A percentile compares a stretch with the other conserved stretches of the same genome.
These are phyloP conservation scores for Paramarasmius palmivorus DNA, from an alignment of 1,284 basidiomycete species.

Conservation along the genomic window DNA sequence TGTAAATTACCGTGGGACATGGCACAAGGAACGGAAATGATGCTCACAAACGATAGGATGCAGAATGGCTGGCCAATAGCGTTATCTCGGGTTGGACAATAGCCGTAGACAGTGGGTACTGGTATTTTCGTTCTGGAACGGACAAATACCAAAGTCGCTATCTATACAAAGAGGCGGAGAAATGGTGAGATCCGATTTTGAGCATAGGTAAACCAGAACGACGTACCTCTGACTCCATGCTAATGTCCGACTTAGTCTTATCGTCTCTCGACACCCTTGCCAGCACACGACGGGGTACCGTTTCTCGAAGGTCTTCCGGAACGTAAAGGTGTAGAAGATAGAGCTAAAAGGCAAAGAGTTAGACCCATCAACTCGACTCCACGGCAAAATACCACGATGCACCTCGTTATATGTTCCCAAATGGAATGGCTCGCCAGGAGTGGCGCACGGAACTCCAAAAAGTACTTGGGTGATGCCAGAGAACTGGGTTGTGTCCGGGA, in stretches of 20 bases:
- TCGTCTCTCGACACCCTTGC: conserved; percentile 22
- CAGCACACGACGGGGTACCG: conserved; percentile 20
- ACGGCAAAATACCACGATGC: not conserved
- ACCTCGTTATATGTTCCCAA: conserved; percentile 22
- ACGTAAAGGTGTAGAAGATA: conserved; percentile 20
- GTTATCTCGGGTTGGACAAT: conserved; percentile 23
- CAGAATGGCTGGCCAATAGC: conserved; percentile 24
- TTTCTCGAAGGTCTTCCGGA: conserved; percentile 11
- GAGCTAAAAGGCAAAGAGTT: conserved; percentile 12
- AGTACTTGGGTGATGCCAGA: conserved; percentile 19
- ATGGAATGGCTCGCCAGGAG: conserved; percentile 20
- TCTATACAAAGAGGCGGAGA: conserved; percentile 12
- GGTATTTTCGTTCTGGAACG: conserved; percentile 19
- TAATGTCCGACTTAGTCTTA: conserved; percentile 23
- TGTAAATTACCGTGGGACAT: not conserved
- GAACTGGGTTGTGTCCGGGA: conserved; percentile 25
- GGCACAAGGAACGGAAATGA: not conserved
- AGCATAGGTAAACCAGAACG: not conserved
- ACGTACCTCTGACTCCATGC: conserved; percentile 23
- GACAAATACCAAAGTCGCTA: conserved; percentile 25
- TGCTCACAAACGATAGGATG: conserved; percentile 22
- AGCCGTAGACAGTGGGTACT: conserved; percentile 23
- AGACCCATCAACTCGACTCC: not conserved
- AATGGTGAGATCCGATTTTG: not conserved
- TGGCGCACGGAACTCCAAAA: conserved; percentile 21